These are phyloP conservation scores for Daucus carota DNA, from an alignment of 129 eudicot genomes.

Conservation along the genomic window DH1_v3.0 NC_030386.2:26983501-26984000, in stretches of 20 bases:
- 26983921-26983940: not conserved
- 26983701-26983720: not conserved
- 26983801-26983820: conserved; percentile 12
- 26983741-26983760: not conserved
- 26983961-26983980: conserved; percentile 43
- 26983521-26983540: not conserved
- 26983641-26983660: not conserved
- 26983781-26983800: not conserved
- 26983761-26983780: conserved; percentile 3
- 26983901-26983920: not conserved
- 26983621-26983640: not conserved
- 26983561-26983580: conserved; percentile 1
- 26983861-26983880: not conserved
- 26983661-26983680: not conserved
- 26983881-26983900: not conserved
- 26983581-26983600: not conserved
- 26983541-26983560: not conserved
- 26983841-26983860: not conserved
- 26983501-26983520: not conserved
- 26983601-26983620: not conserved
- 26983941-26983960: conserved; percentile 1
- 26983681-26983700: not conserved
- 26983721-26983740: not conserved
- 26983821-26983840: conserved; percentile 14
- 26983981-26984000: conserved; percentile 34